These are phyloP conservation scores for Saitoella complicata DNA, from an alignment of 805 yeast genomes.

Conservation along the genomic window DNA sequence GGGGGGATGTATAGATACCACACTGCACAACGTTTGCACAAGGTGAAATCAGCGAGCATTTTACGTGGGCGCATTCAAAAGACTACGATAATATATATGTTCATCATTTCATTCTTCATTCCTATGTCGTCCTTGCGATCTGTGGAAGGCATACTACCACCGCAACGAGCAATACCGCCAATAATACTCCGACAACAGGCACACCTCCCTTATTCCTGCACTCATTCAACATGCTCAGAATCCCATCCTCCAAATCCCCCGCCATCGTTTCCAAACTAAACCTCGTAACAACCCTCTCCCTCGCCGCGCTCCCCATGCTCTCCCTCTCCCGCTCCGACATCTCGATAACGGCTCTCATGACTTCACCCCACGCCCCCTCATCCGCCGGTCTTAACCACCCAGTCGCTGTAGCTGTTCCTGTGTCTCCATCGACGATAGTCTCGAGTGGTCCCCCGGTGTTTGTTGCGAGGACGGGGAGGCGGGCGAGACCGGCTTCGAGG, in stretches of 20 bases:
- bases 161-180: too few relatives aligned
- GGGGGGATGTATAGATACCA: too few relatives aligned
- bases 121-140: too few relatives aligned
- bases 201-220: too few relatives aligned
- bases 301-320: conserved; percentile 20
- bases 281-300: conserved; percentile 16
- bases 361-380: conserved; percentile 22
- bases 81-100: too few relatives aligned
- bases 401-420: conserved; percentile 20
- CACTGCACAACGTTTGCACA: too few relatives aligned
- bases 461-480: conserved; percentile 72
- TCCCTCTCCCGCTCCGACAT: conserved; percentile 12
- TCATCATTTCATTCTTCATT: too few relatives aligned
- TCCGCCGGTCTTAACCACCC: conserved; percentile 23
- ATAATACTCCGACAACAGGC: too few relatives aligned
- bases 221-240: neutral
- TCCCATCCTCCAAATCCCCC: conserved; percentile 14
- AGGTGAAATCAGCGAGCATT: too few relatives aligned
- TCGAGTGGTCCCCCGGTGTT: conserved; percentile 90
- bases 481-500: conserved; percentile 76
- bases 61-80: too few relatives aligned
- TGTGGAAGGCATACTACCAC: too few relatives aligned
- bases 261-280: conserved; percentile 22
- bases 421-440: conserved; percentile 34
- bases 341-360: conserved; percentile 17